These are phyloP conservation scores for Vitis hybrid DNA, from an alignment of 177 flowering plant genomes.

Conservation along the genomic window DNA sequence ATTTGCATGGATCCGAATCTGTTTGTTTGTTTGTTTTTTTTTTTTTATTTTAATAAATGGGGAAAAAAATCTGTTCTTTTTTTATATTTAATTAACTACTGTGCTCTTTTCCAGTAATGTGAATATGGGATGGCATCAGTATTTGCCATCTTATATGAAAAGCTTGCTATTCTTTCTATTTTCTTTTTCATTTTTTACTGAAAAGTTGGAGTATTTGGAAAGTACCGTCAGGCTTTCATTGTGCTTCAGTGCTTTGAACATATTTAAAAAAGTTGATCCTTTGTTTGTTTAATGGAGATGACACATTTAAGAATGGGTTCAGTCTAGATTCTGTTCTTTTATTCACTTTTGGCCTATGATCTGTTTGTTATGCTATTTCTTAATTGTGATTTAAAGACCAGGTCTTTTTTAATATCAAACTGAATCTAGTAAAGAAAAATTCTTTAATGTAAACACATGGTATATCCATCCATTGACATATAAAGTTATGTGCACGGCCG, in stretches of 20 bases:
- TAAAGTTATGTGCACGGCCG: neutral
- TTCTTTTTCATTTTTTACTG: neutral
- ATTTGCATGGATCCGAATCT: neutral
- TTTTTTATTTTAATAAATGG: neutral
- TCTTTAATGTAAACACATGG: too few species aligned
- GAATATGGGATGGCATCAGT: neutral
- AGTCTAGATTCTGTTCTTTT: neutral
- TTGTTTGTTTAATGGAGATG: neutral
- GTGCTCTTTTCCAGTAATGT: too few species aligned
- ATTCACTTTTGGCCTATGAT: neutral
- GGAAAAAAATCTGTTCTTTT: too few species aligned
- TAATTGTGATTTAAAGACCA: neutral
- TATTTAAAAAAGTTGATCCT: neutral
- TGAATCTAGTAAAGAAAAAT: neutral
- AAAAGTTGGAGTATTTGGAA: neutral
- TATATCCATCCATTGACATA: neutral
- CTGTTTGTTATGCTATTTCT: neutral
- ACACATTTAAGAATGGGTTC: neutral
- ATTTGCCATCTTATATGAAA: neutral
- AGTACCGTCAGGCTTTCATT: neutral
- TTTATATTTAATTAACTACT: too few species aligned
- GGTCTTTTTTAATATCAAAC: neutral
- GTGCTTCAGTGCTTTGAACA: neutral
- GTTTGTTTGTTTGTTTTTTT: neutral
- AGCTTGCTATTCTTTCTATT: neutral